A percentile compares a stretch with the other conserved stretches of the same genome.
Evolutionary conservation across 768 basidiomycete genomes (phyloP).

Genomic region (Hemileccinum impolitum): DNA sequence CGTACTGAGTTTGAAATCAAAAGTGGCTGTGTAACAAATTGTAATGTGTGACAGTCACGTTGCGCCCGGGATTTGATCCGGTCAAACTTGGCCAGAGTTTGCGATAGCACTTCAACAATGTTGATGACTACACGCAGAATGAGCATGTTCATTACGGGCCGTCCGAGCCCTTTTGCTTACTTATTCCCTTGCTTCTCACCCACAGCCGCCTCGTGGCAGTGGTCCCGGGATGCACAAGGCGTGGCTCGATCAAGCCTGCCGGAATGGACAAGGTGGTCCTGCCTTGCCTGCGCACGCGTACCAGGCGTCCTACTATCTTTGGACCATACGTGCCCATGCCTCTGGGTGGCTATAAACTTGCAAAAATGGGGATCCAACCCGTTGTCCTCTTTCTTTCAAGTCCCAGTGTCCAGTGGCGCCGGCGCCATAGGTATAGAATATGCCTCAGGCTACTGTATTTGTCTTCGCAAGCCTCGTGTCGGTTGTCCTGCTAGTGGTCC

Average conservation of each 20-base stretch:
- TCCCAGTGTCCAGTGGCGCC: constrained; percentile 9
- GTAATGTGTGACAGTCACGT: no score
- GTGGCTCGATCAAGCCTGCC: constrained; percentile 2
- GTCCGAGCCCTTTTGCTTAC: neutral
- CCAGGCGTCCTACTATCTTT: constrained; percentile 23
- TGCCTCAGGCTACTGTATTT: constrained; percentile 16
- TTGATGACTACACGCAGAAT: no score
- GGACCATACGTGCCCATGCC: constrained; percentile 15
- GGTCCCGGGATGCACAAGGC: constrained; percentile 2
- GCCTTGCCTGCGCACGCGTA: constrained; percentile 18
- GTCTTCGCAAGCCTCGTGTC: constrained; percentile 20
- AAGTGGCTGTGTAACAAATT: no score
- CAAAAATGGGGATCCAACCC: neutral
- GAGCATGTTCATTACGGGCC: constrained; percentile 24
- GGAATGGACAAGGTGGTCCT: constrained; percentile 14
- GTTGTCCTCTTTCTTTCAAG: constrained; percentile 10
- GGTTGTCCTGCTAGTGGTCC: constrained; percentile 13
- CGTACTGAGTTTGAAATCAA: no score
- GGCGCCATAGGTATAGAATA: constrained; percentile 16
- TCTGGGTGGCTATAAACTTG: constrained; percentile 23
- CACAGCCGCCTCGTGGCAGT: constrained; percentile 12
- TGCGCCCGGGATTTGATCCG: no score
- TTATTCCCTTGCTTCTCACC: no score
- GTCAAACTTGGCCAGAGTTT: no score
- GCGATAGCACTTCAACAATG: no score